A percentile compares a stretch with the other conserved stretches of the same genome.
Evolutionary conservation across 805 yeast species (phyloP).

Genomic region (Nakazawaea peltata): DNA sequence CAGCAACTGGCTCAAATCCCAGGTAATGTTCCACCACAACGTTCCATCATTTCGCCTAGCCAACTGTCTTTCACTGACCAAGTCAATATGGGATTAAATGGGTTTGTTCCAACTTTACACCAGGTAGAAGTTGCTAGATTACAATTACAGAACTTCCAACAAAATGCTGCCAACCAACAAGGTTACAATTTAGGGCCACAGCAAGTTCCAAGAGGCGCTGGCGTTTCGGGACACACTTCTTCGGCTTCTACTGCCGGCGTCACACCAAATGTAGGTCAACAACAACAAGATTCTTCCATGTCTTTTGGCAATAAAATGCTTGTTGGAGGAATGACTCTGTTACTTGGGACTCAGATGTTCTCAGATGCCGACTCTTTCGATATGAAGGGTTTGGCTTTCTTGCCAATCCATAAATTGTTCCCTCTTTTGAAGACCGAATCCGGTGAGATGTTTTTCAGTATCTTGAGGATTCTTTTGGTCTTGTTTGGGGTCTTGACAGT

Average conservation of each 20-base stretch:
- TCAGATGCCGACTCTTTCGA: conserved; percentile 10
- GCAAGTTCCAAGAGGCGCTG: too few species aligned
- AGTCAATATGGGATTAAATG: conserved; percentile 9
- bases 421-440: conserved; percentile 16
- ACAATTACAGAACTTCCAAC: conserved; percentile 9
- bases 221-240: too few species aligned
- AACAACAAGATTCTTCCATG: conserved; percentile 10
- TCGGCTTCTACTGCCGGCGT: too few species aligned
- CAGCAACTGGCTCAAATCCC: conserved; percentile 11
- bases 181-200: too few species aligned
- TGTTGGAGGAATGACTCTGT: conserved; percentile 26
- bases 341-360: conserved; percentile 23
- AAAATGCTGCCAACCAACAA: background rate
- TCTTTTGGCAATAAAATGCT: conserved; percentile 18
- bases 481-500: conserved; percentile 15
- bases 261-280: conserved; percentile 5
- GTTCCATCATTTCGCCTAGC: background rate
- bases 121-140: conserved; percentile 9
- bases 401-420: conserved; percentile 17
- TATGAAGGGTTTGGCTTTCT: conserved; percentile 18
- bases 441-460: conserved; percentile 9
- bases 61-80: conserved; percentile 4
- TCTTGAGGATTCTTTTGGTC: conserved; percentile 13
- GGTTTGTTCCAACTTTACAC: conserved; percentile 10
- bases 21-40: conserved; percentile 4